Conservation (phyloP, 176 grass and related monocot species). For the Phoenix dactylifera region DNA sequence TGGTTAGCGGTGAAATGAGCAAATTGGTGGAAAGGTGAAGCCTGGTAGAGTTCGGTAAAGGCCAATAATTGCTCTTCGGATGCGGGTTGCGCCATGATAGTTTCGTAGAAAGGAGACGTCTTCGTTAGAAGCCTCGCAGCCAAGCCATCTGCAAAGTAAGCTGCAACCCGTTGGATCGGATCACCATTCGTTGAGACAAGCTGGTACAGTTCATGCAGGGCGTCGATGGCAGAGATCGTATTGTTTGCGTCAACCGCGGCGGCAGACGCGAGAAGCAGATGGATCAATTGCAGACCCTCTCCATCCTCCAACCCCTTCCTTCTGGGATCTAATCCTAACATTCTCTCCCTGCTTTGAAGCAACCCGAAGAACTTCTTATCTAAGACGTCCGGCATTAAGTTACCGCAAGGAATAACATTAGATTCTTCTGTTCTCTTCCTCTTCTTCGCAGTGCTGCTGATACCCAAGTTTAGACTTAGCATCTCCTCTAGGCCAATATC, state of each 20-base stretch:
- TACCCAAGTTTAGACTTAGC: conserved; percentile 41
- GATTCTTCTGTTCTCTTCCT: conserved; percentile 8
- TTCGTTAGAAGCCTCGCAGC: conserved; percentile 24
- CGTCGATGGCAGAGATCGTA: conserved; percentile 19
- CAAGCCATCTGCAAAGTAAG: conserved; percentile 55
- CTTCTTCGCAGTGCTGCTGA: conserved; percentile 12
- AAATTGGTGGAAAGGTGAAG: conserved; percentile 58
- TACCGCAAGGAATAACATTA: not conserved
- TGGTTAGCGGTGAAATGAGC: conserved; percentile 95
- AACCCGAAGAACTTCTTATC: conserved; percentile 25
- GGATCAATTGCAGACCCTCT: conserved; percentile 27
- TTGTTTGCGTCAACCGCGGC: conserved; percentile 28
- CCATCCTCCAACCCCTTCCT: not conserved
- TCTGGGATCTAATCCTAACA: not conserved
- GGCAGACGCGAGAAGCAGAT: conserved; percentile 39
- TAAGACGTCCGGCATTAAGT: not conserved
- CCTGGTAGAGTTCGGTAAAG: conserved; percentile 64
- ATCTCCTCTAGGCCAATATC: conserved; percentile 24
- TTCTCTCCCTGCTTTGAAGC: conserved; percentile 34
- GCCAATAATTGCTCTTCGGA: conserved; percentile 36
- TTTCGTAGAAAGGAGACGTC: not conserved
- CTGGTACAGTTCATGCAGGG: conserved; percentile 44
- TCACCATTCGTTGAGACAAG: conserved; percentile 30
- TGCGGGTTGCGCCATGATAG: not conserved
- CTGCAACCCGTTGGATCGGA: conserved; percentile 47